Evolutionary conservation across 2,329 filamentous ascomycete genomes (phyloP).

Genomic region (Fusarium pseudocircinatum): DNA sequence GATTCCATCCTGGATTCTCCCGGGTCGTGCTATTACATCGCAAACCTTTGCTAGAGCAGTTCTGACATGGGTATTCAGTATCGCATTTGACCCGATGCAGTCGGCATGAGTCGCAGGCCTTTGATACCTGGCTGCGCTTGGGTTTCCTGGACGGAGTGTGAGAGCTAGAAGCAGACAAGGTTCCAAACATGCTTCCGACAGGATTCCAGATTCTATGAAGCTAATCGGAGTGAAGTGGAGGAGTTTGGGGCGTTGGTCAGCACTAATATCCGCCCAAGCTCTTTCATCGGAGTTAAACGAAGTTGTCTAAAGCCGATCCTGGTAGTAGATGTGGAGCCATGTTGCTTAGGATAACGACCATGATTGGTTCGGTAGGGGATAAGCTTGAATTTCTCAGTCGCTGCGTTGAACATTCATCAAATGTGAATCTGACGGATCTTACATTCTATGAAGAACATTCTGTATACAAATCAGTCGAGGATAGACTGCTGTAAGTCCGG

Average conservation of each 20-base stretch:
- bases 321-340: neutral
- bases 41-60: neutral
- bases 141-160: fast-evolving
- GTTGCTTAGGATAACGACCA: fast-evolving
- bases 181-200: neutral
- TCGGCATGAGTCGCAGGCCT: neutral
- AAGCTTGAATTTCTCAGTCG: neutral
- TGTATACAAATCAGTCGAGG: neutral
- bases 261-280: neutral
- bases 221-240: neutral
- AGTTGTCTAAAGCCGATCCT: neutral
- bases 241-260: neutral
- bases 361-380: neutral
- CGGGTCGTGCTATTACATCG: neutral
- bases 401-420: fast-evolving
- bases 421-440: fast-evolving
- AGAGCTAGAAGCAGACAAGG: neutral
- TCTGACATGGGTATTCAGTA: neutral
- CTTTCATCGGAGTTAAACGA: neutral
- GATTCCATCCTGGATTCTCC: neutral
- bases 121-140: neutral
- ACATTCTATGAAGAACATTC: fast-evolving
- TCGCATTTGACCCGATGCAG: neutral
- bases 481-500: too few species aligned
- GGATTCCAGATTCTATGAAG: fast-evolving